phyloP scores from a whole-genome alignment of 2,329 filamentous ascomycete genomes.

The Claviceps sp. region DNA sequence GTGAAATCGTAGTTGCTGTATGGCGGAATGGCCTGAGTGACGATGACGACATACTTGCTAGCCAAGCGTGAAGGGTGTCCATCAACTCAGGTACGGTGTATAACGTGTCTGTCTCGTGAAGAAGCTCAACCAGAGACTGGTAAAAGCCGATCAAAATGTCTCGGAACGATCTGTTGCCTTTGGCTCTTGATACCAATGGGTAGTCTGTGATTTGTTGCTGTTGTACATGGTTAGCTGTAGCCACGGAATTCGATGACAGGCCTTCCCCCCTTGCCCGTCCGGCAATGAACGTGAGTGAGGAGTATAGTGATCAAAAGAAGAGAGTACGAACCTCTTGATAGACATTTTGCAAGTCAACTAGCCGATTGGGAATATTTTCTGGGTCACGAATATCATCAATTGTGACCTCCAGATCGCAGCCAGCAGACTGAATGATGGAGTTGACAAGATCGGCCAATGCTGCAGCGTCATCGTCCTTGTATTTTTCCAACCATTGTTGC shows the following conservation, averaged over 20 bases:
- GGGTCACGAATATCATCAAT: conserved; percentile 78
- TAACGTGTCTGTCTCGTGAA: conserved; percentile 70
- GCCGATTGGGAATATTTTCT: conserved; percentile 66
- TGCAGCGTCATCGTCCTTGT: conserved; percentile 37
- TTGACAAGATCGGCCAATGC: conserved; percentile 52
- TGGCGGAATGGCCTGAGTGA: conserved; percentile 82
- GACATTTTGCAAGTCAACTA: conserved; percentile 76
- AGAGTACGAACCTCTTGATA: conserved; percentile 55
- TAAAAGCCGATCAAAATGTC: conserved; percentile 69
- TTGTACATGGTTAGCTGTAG: conserved; percentile 14
- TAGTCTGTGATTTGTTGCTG: conserved; percentile 76
- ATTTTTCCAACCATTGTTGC: conserved; percentile 45
- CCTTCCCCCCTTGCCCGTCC: too few species aligned
- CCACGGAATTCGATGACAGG: neutral
- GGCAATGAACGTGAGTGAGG: neutral
- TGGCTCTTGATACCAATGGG: conserved; percentile 72
- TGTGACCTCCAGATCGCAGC: conserved; percentile 67
- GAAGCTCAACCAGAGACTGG: conserved; percentile 56
- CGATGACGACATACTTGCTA: conserved; percentile 81
- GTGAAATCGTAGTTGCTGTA: conserved; percentile 73
- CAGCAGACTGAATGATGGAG: conserved; percentile 56
- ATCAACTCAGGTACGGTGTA: conserved; percentile 67
- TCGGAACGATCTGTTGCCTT: conserved; percentile 64
- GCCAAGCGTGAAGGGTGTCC: conserved; percentile 82
- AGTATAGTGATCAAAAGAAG: conserved; percentile 1